These are phyloP conservation scores for Harringtonia aguacate DNA, from an alignment of 2,329 filamentous ascomycete genomes.

Conservation along the genomic window DNA sequence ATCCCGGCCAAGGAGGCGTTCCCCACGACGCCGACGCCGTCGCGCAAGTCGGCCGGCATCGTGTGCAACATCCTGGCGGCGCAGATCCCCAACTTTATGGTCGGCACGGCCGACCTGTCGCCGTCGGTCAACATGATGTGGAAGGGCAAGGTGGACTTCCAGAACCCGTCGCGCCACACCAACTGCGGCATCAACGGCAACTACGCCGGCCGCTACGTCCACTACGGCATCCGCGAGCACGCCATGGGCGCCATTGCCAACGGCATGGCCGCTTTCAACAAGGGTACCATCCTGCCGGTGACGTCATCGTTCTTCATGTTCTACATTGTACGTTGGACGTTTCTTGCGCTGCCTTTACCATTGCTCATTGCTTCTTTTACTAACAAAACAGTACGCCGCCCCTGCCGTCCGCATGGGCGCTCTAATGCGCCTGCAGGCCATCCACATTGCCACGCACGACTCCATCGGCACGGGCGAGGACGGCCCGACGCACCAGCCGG, in stretches of 20 bases:
- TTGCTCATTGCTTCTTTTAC: neutral
- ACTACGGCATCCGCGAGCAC: neutral
- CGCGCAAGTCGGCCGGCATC: constrained; percentile 34
- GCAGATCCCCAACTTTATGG: constrained; percentile 28
- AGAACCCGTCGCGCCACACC: constrained; percentile 25
- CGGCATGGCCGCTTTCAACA: constrained; percentile 28
- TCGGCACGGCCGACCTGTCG: constrained; percentile 34
- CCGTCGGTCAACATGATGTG: constrained; percentile 39
- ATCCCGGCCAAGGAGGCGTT: constrained; percentile 33
- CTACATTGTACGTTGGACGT: constrained; percentile 23
- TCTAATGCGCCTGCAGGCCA: constrained; percentile 40
- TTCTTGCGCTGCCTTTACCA: constrained; percentile 19
- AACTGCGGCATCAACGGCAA: neutral
- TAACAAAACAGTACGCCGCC: constrained; percentile 2
- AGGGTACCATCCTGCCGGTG: constrained; percentile 39
- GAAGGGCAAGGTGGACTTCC: constrained; percentile 38
- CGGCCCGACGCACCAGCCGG: constrained; percentile 52
- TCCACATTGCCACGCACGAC: constrained; percentile 53
- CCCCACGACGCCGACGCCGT: constrained; percentile 36
- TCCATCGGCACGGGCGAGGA: constrained; percentile 49
- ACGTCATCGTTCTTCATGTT: constrained; percentile 49
- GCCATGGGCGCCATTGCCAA: neutral
- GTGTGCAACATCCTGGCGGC: constrained; percentile 36
- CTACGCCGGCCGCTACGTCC: neutral
- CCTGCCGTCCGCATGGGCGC: constrained; percentile 37